phyloP scores from a whole-genome alignment of 768 basidiomycete genomes.

The Tulasnella sp. region DNA sequence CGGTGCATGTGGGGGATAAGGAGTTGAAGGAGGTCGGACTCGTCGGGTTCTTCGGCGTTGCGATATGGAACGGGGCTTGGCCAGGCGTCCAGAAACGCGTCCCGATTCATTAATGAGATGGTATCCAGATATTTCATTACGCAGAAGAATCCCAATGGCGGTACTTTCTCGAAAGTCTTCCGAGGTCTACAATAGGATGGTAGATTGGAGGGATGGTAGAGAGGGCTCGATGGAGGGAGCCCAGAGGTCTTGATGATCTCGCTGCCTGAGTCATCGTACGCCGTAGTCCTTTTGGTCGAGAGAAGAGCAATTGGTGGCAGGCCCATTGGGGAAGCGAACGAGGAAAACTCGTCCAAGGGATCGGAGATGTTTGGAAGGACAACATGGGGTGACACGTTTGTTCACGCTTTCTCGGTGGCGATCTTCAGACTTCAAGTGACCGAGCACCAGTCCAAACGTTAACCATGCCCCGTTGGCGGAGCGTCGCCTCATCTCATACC shows the following conservation, averaged over 20 bases:
- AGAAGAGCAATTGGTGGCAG: constrained; percentile 79
- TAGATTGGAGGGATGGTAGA: neutral
- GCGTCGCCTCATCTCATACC: no score
- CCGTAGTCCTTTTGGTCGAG: constrained; percentile 68
- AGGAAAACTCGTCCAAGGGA: neutral
- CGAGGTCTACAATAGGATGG: neutral
- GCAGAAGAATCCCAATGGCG: neutral
- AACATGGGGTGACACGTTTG: neutral
- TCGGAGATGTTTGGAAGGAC: neutral
- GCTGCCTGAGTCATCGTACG: constrained; percentile 91
- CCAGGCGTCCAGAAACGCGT: constrained; percentile 6
- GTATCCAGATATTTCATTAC: neutral
- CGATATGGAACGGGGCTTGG: constrained; percentile 13
- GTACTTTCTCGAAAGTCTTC: neutral
- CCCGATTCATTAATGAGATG: neutral
- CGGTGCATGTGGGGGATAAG: constrained; percentile 25
- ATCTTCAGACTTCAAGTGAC: no score
- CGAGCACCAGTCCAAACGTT: no score
- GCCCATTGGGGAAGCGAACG: constrained; percentile 48
- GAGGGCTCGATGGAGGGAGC: neutral
- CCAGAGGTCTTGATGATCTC: constrained; percentile 52
- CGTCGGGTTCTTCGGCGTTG: neutral
- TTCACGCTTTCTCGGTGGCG: neutral
- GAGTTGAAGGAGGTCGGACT: constrained; percentile 20
- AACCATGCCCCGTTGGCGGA: no score